Base-by-base conservation (phyloP, 768 basidiomycete genomes). In the Termitomyces sp. region DNA sequence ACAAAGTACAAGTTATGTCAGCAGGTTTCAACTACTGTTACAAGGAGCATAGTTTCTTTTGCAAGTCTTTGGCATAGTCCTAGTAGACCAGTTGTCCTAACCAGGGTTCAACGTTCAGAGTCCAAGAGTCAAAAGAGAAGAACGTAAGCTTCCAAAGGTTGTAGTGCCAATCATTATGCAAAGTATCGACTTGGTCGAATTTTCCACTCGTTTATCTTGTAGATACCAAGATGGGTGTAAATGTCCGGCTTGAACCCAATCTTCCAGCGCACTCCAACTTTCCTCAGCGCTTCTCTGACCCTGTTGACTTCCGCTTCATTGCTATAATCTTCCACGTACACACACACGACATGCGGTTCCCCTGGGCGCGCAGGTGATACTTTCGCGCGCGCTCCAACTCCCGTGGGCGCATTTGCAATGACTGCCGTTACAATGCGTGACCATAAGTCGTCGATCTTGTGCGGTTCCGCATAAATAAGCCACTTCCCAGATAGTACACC, bases 231-330 rank as follows among this genome's bases (percentile, higher is more conserved):
- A 62, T 73, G 64, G 5, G 75, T 75, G 62, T 76, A 76, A 30
- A 72, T 71, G 37, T 76, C 76, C 22, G 74, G 67, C 62, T 77
- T 77, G 69, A 75, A 76, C 4, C 73, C 72, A 54, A 75, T 74
- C 60, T 69, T 73, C 71, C 72, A 70, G 31, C 63, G 67, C 5
- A 74, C 69, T 36, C 77, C 76, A 31, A 69, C 61, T 33, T 47
- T 58, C 49, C 68, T 71, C 59, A 77, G 59, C n/a, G 65, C 71
- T 42, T 72, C 67, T 62, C 76, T 66, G 50, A 78, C 55, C 49
- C 59, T 60, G 11, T 58, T 61, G 3, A 76, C 73, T 48, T 75
- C 72, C 8, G 59, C 64, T 18, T 16, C 57, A 45, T 67, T 46
- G 5, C 57, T 68, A 51, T 69, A 71, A 52, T 72, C 71, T 36